Evolutionary conservation across 768 basidiomycete species (phyloP).

Genomic region (Pholiota conissans): DNA sequence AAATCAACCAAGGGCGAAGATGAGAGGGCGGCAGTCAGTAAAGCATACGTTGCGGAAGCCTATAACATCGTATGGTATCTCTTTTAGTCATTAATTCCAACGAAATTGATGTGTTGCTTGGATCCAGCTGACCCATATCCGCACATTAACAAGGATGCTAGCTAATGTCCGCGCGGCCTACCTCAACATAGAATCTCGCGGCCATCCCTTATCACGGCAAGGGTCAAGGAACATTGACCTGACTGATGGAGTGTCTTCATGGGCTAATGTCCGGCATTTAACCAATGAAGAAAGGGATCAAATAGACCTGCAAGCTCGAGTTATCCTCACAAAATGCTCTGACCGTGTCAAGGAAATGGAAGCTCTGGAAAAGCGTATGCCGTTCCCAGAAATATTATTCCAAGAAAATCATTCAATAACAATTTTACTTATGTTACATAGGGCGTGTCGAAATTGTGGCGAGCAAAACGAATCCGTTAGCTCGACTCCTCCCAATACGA

Average conservation of each 20-base stretch:
- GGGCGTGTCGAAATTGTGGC: conserved; percentile 69
- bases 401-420: conserved; percentile 8
- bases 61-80: conserved; percentile 57
- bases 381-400: conserved; percentile 17
- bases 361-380: conserved; percentile 82
- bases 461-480: conserved; percentile 61
- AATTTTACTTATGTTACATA: conserved; percentile 26
- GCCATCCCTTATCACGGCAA: conserved; percentile 52
- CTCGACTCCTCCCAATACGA: conserved; percentile 71
- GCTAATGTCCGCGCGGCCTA: conserved; percentile 81
- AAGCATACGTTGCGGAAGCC: conserved; percentile 74
- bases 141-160: conserved; percentile 71
- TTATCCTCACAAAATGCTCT: conserved; percentile 83
- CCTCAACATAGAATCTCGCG: conserved; percentile 71
- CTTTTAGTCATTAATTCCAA: background rate
- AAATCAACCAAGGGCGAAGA: conserved; percentile 34
- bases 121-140: conserved; percentile 71
- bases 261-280: conserved; percentile 68
- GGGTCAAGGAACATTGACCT: conserved; percentile 58
- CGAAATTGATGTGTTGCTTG: background rate
- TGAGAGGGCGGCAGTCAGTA: conserved; percentile 45
- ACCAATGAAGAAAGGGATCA: conserved; percentile 93
- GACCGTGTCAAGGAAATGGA: conserved; percentile 90
- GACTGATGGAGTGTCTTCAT: conserved; percentile 42
- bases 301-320: conserved; percentile 89